Conservation (phyloP, 2,329 filamentous ascomycete species). For the Alternaria brassicae region DNA sequence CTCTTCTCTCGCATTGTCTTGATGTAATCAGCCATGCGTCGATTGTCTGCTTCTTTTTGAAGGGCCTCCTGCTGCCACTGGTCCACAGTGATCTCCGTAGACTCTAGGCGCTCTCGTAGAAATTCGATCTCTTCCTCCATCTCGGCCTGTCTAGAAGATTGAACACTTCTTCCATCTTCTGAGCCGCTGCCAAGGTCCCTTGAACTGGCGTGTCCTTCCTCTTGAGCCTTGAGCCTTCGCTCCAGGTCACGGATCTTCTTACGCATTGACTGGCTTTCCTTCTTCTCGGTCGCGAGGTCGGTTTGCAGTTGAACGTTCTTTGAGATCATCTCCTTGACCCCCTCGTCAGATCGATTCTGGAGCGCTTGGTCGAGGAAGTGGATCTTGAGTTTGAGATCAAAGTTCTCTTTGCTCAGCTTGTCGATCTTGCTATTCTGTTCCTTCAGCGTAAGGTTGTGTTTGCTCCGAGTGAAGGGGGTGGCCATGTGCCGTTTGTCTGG, state of each 20-base stretch:
- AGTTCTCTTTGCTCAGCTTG: conserved; percentile 95
- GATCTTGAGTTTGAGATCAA: conserved; percentile 95
- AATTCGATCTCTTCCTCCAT: conserved; percentile 87
- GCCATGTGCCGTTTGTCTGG: conserved; percentile 62
- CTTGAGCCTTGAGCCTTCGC: conserved; percentile 70
- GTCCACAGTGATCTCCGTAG: conserved; percentile 84
- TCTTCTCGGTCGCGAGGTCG: conserved; percentile 83
- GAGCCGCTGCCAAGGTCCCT: conserved; percentile 53
- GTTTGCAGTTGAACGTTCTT: conserved; percentile 97
- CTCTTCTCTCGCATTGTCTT: conserved; percentile 63
- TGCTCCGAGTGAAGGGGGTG: conserved; percentile 49
- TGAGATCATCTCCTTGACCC: conserved; percentile 96
- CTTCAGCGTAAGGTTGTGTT: conserved; percentile 77
- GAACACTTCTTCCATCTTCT: conserved; percentile 63
- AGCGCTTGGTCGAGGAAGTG: conserved; percentile 95
- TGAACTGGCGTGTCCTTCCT: conserved; percentile 57
- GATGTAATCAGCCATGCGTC: conserved; percentile 83
- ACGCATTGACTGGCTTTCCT: conserved; percentile 85
- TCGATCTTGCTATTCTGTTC: conserved; percentile 98
- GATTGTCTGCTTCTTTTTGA: conserved; percentile 81
- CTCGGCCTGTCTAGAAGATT: conserved; percentile 66
- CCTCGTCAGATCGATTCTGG: conserved; percentile 92
- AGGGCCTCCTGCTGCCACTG: conserved; percentile 79
- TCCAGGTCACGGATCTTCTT: conserved; percentile 86
- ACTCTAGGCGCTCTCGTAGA: conserved; percentile 83